Evolutionary conservation across 345 rosid species (phyloP), one percentile per base, ranked within the genome.

Genomic region (Chamaenerion angustifolium): DNA sequence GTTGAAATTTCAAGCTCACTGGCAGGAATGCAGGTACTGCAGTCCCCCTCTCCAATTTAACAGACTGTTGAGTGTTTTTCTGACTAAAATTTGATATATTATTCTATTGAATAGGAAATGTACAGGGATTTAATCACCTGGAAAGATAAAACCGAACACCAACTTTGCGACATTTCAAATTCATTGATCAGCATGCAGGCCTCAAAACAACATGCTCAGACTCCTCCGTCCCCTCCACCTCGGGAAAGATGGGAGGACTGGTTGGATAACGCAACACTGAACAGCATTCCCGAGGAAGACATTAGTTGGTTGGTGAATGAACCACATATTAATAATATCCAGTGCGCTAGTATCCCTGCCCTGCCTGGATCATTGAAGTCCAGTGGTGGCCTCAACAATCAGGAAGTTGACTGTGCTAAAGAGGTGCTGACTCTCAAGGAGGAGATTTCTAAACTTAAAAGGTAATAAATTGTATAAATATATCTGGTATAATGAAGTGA

Each of bases 191-290:
- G 69, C 45, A 62, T 76, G 64, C 88, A 71, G 61, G 77, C 79
- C 48, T 46, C 77, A 12, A 79, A 74, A 60, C 78, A 72, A 31
- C 68, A 71, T 68, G 62, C 55, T 43, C 48, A 73, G 43, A 25
- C 46, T 16, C 71, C 78, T 42, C 3, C 25, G 4, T 68, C 80
- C 62, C 82, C 78, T 41, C 42, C 74, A 47, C 58, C 70, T 56
- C 70, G 82, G 40, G 94, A 79, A 25, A 79, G 65, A 59, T 89
- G 94, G 98, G 88, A 79, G 67, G 82, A 83, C 64, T 81, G 85
- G 79, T 64, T 86, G 65, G 79, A 73, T 59, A 75, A 57, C 69
- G 55, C 76, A 61, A 78, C 68, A 68, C 58, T 89, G 69, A 82
- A 82, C 46, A 79, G 64, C 73, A 52, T 80, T 63, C 71, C 61